A percentile compares a stretch with the other conserved stretches of the same genome.
Conservation (phyloP, 805 yeast genomes). For the Candida parachauliodes region DNA sequence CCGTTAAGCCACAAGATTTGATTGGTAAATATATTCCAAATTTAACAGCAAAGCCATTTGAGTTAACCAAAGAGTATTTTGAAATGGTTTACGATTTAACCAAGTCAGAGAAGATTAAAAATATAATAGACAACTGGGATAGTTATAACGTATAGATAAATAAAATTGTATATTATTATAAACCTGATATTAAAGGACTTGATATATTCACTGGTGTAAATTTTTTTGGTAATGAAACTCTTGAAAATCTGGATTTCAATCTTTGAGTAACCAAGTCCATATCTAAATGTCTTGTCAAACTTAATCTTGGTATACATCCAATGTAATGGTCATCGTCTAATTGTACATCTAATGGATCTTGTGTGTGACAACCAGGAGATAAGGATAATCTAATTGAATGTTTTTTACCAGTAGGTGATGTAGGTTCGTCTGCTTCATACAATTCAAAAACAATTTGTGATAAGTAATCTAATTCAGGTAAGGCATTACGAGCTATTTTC, state of each 20-base stretch:
- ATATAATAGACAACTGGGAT: constrained; percentile 94
- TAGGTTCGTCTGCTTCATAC: constrained; percentile 73
- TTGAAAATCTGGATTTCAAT: constrained; percentile 72
- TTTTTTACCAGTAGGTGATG: constrained; percentile 61
- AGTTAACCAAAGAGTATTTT: constrained; percentile 94
- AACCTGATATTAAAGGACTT: constrained; percentile 48
- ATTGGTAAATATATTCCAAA: constrained; percentile 97
- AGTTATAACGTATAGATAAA: constrained; percentile 37
- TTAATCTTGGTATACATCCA: constrained; percentile 88
- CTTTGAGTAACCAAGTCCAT: constrained; percentile 83
- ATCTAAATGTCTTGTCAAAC: constrained; percentile 89
- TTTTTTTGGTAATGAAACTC: constrained; percentile 88
- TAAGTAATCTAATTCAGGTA: constrained; percentile 93
- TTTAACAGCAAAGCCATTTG: constrained; percentile 96
- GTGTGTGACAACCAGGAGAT: constrained; percentile 98
- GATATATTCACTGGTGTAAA: constrained; percentile 86
- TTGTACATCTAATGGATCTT: constrained; percentile 95
- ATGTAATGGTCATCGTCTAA: constrained; percentile 94
- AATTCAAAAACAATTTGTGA: constrained; percentile 93
- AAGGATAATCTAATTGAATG: constrained; percentile 89
- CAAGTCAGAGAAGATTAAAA: constrained; percentile 84
- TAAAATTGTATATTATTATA: constrained; percentile 10
- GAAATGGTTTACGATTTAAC: constrained; percentile 93
- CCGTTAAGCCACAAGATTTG: constrained; percentile 91
- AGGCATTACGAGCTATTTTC: constrained; percentile 89